A percentile compares a stretch with the other conserved stretches of the same genome.
Evolutionary conservation across 2,329 filamentous ascomycete species (phyloP).

Genomic region (Byssothecium circinans): DNA sequence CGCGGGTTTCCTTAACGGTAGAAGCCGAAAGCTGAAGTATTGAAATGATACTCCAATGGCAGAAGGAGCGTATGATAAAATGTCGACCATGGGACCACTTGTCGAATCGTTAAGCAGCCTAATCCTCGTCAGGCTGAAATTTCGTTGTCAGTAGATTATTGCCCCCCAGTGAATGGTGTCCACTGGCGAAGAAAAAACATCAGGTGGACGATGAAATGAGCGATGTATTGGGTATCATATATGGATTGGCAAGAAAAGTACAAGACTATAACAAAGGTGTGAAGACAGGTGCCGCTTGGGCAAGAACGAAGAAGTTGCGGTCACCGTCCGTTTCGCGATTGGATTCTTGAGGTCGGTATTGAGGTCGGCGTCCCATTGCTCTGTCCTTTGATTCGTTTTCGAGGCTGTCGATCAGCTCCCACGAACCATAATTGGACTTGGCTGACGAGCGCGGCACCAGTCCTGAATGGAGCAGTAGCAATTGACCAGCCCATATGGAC

Average conservation of each 20-base stretch:
- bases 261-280: neutral
- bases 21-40: neutral
- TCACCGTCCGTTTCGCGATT: conserved; percentile 32
- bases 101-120: neutral
- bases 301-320: neutral
- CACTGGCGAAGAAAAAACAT: neutral
- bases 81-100: neutral
- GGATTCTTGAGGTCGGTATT: conserved; percentile 30
- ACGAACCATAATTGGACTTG: conserved; percentile 25
- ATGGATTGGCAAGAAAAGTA: neutral
- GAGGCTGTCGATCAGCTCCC: conserved; percentile 23
- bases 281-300: neutral
- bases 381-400: conserved; percentile 27
- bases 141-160: too few relatives aligned
- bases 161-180: too few relatives aligned
- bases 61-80: neutral
- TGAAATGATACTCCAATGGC: too few relatives aligned
- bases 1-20: conserved; percentile 12
- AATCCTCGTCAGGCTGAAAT: too few relatives aligned
- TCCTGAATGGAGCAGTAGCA: conserved; percentile 35
- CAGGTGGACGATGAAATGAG: neutral
- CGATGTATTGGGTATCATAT: conserved; percentile 13
- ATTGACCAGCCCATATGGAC: conserved; percentile 32
- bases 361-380: conserved; percentile 25
- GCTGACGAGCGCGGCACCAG: conserved; percentile 13